Base-by-base conservation (phyloP, 306 rosid species). In the Herpetospermum pedunculosum region DNA sequence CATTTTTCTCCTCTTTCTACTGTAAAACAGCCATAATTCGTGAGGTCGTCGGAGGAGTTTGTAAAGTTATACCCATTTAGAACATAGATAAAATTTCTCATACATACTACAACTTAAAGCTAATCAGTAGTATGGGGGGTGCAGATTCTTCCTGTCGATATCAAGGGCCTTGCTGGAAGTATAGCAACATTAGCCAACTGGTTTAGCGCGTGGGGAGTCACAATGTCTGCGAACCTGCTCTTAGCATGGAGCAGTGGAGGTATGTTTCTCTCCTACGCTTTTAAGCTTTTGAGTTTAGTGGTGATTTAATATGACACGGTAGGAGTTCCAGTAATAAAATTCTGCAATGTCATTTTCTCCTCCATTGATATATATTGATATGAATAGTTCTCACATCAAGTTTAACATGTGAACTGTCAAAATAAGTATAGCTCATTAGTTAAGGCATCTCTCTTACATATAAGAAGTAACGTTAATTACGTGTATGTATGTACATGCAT, bases 81-180 rank as follows among this genome's bases (percentile, higher is more conserved):
- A 54, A 64, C 53, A 13, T 37, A 46, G 23, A 26, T 15, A 64
- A 37, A 34, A 15, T 8, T 67, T 67, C 21, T 67, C 19, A 12
- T 21, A n/a, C n/a, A n/a, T n/a, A n/a, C n/a, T n/a, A 4, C 71
- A 67, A 14, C 14, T 49, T 38, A n/a, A 28, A 25, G 44, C 43
- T 38, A 70, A 35, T 21, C 8, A 37, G 37, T 29, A 53, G 75
- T 40, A 21, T 82, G 72, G 79, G 79, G 8, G 26, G 70, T 62
- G 81, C 81, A 94, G 99, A 94, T 91, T 83, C 97, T 94, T 84
- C 99, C 99, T 2, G 57, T 88, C 49, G 87, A 87, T 85, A 91
- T 94, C 11, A 94, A 94, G 84, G 81, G 97, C 72, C 92, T 94
- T 35, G 99, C 97, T 0, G 99, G 99, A 77, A 94, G 99, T 81